Conservation (phyloP, 805 yeast genomes). For the Saccharomycopsis amapae region DNA sequence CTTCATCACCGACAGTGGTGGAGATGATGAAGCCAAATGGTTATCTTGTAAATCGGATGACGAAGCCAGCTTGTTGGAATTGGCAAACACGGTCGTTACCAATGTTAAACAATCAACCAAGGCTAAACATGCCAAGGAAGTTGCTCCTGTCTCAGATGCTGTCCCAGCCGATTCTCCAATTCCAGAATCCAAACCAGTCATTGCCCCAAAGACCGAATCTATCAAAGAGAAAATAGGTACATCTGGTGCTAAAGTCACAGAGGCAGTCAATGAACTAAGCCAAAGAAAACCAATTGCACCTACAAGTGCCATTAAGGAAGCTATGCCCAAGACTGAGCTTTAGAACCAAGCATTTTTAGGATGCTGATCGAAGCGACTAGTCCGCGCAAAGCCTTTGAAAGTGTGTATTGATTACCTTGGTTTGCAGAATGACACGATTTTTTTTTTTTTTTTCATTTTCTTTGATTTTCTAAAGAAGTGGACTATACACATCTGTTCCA, state of each 20-base stretch:
- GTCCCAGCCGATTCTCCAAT: background rate
- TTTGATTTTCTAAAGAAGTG: background rate
- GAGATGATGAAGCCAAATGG: constrained; percentile 16
- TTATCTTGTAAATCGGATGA: constrained; percentile 3
- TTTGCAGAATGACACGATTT: background rate
- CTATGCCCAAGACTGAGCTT: constrained; percentile 1
- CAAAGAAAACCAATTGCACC: constrained; percentile 5
- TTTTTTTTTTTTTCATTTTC: background rate
- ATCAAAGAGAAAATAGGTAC: constrained; percentile 7
- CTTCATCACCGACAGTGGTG: constrained; percentile 1
- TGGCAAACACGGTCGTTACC: constrained; percentile 7
- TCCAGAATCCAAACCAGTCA: constrained; percentile 4
- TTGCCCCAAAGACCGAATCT: constrained; percentile 1
- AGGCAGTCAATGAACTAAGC: background rate
- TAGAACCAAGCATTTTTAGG: background rate
- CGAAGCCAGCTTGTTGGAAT: background rate
- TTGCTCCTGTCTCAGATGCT: background rate
- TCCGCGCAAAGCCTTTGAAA: no score
- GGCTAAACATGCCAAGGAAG: constrained; percentile 9
- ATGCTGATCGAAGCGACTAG: no score
- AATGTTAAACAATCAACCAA: constrained; percentile 14
- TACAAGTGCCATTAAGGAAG: constrained; percentile 12
- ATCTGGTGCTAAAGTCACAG: constrained; percentile 11
- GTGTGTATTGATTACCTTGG: background rate
- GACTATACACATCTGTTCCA: background rate